Conservation (phyloP, 78 protist species). For the Dictyostelium brefeldianum region DNA sequence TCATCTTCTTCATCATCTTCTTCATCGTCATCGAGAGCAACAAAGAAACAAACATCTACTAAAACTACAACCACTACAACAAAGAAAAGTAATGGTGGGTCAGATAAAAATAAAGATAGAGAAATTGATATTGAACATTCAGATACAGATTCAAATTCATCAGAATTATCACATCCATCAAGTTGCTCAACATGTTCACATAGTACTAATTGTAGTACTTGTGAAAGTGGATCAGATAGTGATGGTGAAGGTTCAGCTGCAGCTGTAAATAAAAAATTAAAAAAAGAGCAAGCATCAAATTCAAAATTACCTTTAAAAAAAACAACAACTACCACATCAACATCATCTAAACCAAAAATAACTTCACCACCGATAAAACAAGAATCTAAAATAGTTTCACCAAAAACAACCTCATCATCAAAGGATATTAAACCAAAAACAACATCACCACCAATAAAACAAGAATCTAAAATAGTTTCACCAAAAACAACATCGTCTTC, state of each 20-base stretch:
- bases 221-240: background rate
- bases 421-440: background rate
- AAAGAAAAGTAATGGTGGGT: background rate
- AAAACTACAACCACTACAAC: background rate
- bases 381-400: too few species aligned
- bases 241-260: constrained; percentile 6
- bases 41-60: background rate
- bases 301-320: too few species aligned
- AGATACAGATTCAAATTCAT: background rate
- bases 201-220: background rate
- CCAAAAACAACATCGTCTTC: background rate
- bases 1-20: background rate
- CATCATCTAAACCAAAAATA: background rate
- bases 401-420: background rate
- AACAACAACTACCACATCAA: background rate
- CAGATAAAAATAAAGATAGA: background rate
- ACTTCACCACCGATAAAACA: background rate
- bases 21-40: background rate
- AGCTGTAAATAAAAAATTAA: constrained; percentile 1
- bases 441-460: background rate
- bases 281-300: background rate
- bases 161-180: background rate
- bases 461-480: background rate
- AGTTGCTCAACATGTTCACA: background rate
- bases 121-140: background rate